Base-by-base conservation (phyloP, 306 rosid genomes). In the Myrica gale region DNA sequence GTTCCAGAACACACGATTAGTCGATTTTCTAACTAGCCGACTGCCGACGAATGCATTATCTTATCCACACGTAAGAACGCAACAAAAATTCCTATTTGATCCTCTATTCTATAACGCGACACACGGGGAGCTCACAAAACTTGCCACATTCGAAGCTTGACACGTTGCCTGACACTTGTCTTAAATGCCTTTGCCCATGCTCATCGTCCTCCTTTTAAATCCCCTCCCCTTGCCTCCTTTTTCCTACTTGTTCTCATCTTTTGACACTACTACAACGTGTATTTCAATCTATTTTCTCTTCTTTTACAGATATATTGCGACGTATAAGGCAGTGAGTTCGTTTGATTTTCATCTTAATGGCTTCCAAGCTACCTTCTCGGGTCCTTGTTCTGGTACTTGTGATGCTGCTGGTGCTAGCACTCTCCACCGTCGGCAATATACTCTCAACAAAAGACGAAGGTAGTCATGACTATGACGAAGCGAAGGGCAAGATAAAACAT, bases 371-470 rank as follows among this genome's bases (percentile, higher is more conserved):
- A 58, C 72, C 79, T 73, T 53, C n/a, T 9, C 42, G 72, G 55
- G 50, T 78, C 43, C 46, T 76, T 17, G 73, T 73, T 56, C 48
- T 71, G 72, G 71, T 58, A 75, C 41, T 72, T 73, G 50, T 71
- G 75, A 54, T 70, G 68, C 23, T 67, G 10, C 20, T 75, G 55
- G 19, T 60, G 74, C 26, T 74, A 19, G 72, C 74, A 51, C n/a
- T 73, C 53, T 26, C 83, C 2, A 83, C 62, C 39, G 93, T 81
- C 4, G 87, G 82, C 32, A 26, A 26, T 54, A 54, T 55, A 56
- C 88, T 88, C 0, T 79, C 89, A 6, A 77, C 63, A 9, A 75
- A 73, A 7, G 90, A 90, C 51, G 90, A 89, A 68, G 87, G 54
- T 58, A 44, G 37, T 26, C 32, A 26, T 0, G 89, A 87, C 46